phyloP scores from a whole-genome alignment of 371 early-diverging fungal species.

The Mortierella sp. region DNA sequence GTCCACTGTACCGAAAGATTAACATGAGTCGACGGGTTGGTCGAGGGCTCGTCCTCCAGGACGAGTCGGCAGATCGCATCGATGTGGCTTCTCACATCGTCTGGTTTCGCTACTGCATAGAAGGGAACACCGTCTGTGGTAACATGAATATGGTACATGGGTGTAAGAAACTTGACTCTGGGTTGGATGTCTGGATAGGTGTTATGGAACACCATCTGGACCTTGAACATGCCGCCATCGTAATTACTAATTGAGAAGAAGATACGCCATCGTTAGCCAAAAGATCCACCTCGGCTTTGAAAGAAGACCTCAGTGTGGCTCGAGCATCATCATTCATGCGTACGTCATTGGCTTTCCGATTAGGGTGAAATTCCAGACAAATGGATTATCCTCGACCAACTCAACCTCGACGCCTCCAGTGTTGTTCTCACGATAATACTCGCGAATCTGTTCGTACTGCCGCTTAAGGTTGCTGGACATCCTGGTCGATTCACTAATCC shows the following conservation, averaged over 20 bases:
- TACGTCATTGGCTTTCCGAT: slow-evolving; percentile 59
- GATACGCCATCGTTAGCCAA: too few species aligned
- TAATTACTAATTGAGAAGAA: slow-evolving; percentile 47
- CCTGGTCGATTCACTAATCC: slow-evolving; percentile 57
- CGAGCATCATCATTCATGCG: neutral
- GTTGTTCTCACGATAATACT: slow-evolving; percentile 55
- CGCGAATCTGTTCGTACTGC: slow-evolving; percentile 64
- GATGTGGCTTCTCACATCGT: slow-evolving; percentile 56
- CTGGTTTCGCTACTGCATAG: slow-evolving; percentile 57
- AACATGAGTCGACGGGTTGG: slow-evolving; percentile 64
- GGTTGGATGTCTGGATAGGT: slow-evolving; percentile 64
- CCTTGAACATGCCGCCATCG: slow-evolving; percentile 67
- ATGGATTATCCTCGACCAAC: slow-evolving; percentile 66
- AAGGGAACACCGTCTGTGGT: slow-evolving; percentile 66
- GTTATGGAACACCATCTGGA: slow-evolving; percentile 63
- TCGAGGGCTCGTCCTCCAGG: slow-evolving; percentile 54
- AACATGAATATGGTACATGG: slow-evolving; percentile 67
- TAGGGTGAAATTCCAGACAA: slow-evolving; percentile 63
- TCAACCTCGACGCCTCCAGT: slow-evolving; percentile 58
- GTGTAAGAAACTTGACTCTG: slow-evolving; percentile 60
- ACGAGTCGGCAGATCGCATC: slow-evolving; percentile 50
- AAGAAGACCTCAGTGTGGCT: too few species aligned
- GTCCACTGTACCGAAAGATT: slow-evolving; percentile 45
- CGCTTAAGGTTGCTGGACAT: slow-evolving; percentile 60
- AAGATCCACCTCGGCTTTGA: too few species aligned